Base-by-base conservation (phyloP, 768 basidiomycete genomes). In the Trametes punicea region DNA sequence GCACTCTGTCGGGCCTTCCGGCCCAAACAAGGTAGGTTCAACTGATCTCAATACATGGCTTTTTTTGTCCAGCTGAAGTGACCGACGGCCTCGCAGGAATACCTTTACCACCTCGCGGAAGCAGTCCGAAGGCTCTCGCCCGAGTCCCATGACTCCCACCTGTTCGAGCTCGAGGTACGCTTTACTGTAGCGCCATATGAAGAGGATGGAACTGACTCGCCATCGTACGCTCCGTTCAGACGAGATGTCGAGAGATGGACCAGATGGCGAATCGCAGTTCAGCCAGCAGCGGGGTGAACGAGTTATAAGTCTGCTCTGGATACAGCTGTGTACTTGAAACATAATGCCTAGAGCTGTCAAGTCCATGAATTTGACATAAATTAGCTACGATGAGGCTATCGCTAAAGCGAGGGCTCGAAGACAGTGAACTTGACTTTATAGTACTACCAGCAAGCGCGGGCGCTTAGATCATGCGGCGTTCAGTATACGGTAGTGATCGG, bases 1-100 rank as follows among this genome's bases (percentile, higher is more conserved):
- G 80, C 69, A 71, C 23, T 85, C 88, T 0, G 78, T 83, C 0
- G 95, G 95, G 0, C 93, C 94, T 0, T 97, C 94, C 0, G 95
- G 95, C 0, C 81, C 75, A 2, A 98, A 98, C 75, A 95, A 93
- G 76, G 93, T 89, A 1, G 45, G 7, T 31, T 54, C 13, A 9
- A 11, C 21, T 34, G 15, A 23, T 20, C 18, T 44, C 21, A 21
- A 47, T 38, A n/a, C 29, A 20, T 52, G 16, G 11, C 20, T 21
- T 9, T 31, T 23, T n/a, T 16, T n/a, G 26, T 6, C 34, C 29
- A 21, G 13, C n/a, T 38, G 20, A 29, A 15, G 13, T 27, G 45
- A 31, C 13, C 34, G 11, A 21, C 11, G 20, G 36, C 2, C 23
- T 2, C 1, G 23, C 58, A 95, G 92, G 93, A 97, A 31, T 98